Evolutionary conservation across 2,329 filamentous ascomycete species (phyloP), one percentile per base, ranked within the genome.

Genomic region (Phaeosphaeria sp.): DNA sequence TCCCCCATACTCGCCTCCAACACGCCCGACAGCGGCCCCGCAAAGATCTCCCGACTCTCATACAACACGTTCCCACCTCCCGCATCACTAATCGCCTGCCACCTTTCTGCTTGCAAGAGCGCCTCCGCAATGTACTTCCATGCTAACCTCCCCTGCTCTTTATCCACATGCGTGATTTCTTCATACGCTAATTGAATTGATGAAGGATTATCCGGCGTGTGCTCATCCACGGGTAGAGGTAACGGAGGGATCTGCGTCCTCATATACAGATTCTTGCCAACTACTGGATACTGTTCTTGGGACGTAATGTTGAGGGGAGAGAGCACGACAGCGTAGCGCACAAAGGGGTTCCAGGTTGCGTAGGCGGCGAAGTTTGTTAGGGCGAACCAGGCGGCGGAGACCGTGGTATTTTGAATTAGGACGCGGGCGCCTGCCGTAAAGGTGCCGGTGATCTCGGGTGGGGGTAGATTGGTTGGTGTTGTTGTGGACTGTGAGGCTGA

Each of bases 261-360:
- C 21, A 76, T 51, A 22, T 66, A 58, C 22, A 74, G 56, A 20
- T 58, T 58, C 7, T 59, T 54, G 50, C 64, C 64, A 56, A 73
- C 69, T 15, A 61, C 55, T 4, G 72, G 69, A 27, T 60, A 58
- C 54, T 76, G 72, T 2, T 65, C 54, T 6, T 63, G 65, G 6
- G 72, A 59, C 0, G 67, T 67, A 9, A 65, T 23, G 51, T 68
- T 67, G 15, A 55, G 36, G 6, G 66, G 52, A 15, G 64, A 63
- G 10, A 68, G 55, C 22, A 69, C 66, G 50, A 69, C 58, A 3
- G 71, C 64, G 42, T 58, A 58, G 30, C 73, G 71, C 25, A 73
- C 70, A 36, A 74, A 75, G 3, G 71, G 73, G 44, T 75, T 75
- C 72, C 72, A 76, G 36, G 61, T 56, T 41, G 68, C 49, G 42